A percentile compares a stretch with the other conserved stretches of the same genome.
These are phyloP conservation scores for Aureobasidium sp. DNA, from an alignment of 2,329 filamentous ascomycete genomes.

Conservation along the genomic window DNA sequence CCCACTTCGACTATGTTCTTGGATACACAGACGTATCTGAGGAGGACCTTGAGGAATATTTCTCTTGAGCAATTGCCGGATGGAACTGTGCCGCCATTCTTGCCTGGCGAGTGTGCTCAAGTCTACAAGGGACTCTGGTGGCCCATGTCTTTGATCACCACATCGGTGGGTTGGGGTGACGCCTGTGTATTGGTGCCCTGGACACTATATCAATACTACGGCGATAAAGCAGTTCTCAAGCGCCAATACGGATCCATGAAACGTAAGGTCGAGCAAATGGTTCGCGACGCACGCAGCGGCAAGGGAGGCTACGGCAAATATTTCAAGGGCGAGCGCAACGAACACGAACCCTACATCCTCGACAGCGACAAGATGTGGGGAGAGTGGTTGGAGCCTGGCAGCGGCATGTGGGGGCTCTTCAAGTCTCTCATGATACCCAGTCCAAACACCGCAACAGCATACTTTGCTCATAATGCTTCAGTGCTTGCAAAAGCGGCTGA, in stretches of 20 bases:
- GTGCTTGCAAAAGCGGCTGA: not conserved
- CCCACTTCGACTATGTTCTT: slow-evolving; percentile 4
- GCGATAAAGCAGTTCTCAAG: not conserved
- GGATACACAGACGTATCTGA: slow-evolving; percentile 3
- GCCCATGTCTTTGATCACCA: not conserved
- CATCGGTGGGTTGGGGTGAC: not conserved
- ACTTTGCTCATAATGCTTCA: not conserved
- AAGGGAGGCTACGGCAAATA: slow-evolving; percentile 2
- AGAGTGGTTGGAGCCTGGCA: slow-evolving; percentile 1
- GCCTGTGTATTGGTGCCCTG: slow-evolving; percentile 6
- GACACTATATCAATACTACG: slow-evolving; percentile 7
- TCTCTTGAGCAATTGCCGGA: slow-evolving; percentile 2
- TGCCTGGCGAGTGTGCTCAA: slow-evolving; percentile 6
- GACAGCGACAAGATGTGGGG: slow-evolving; percentile 8
- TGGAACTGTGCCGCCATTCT: not conserved
- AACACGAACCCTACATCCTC: slow-evolving; percentile 6
- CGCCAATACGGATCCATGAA: slow-evolving; percentile 5
- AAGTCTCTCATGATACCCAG: slow-evolving; percentile 2
- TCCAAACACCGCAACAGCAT: slow-evolving; percentile 7
- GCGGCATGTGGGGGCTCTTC: slow-evolving; percentile 9
- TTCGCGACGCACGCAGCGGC: not conserved
- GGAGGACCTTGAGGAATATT: not conserved
- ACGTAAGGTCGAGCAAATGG: slow-evolving; percentile 1
- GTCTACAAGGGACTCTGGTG: slow-evolving; percentile 3
- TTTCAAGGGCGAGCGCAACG: slow-evolving; percentile 1